Base-by-base conservation (phyloP, 2,329 filamentous ascomycete species). In the Harringtonia aguacate region DNA sequence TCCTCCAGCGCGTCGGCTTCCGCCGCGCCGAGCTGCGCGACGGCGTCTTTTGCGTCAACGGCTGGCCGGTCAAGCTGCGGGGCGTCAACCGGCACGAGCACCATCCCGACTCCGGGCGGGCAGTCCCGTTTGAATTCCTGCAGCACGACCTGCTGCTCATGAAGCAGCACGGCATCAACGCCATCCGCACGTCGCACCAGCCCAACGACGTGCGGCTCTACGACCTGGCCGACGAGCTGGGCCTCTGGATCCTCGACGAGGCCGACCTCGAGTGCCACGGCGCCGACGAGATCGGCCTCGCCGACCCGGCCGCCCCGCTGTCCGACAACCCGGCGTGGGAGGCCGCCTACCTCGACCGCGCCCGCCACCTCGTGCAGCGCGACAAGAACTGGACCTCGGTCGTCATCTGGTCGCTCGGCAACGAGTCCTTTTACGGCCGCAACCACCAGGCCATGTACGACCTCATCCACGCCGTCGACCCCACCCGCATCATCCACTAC, bases 1-100 rank as follows among this genome's bases (percentile, higher is more conserved):
- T 77, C 14, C 51, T 60, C 2, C 77, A 81, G 34, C 67, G 64
- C 5, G 61, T 83, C 13, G 81, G 81, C 1, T 84, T 85, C 59
- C 73, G 79, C 29, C 69, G 71, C 38, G 71, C 82, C 3, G 77
- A 84, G 59, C 66, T 81, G 41, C 75, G 72, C 44, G 65, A 77
- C 39, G 75, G 77, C 1, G 57, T 80, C 36, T 65, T 82, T 51
- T 66, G 66, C 22, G 77, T 84, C 50, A 85, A 84, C 46, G 79
- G 80, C 7, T 65, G 67, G 24, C 64, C 72, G 1, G 68, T 85
- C 40, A 67, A 75, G 3, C 67, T 86, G 49, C 70, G 75, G 22
- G 81, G 81, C 15, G 75, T 77, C 15, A 85, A 85, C 56, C 66
- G 81, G 15, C 82, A 86, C 53, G 82, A 86, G 45, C 81, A 86